phyloP scores from a whole-genome alignment of 768 basidiomycete species.

The Boletus sensibilis region DNA sequence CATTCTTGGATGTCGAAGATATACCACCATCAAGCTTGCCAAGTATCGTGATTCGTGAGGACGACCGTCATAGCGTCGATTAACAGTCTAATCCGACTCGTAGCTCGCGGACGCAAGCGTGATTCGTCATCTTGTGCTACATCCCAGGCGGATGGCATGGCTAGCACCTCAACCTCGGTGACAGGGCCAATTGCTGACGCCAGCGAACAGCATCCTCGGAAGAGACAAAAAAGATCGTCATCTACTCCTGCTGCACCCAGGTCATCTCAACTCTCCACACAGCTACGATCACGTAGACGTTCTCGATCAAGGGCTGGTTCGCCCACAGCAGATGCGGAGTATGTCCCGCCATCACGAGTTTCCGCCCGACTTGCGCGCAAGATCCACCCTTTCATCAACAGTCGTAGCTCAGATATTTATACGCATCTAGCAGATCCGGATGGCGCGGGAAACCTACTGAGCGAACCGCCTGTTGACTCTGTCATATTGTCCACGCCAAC shows the following conservation, averaged over 20 bases:
- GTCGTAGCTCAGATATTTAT: conserved; percentile 29
- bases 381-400: conserved; percentile 13
- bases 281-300: conserved; percentile 11
- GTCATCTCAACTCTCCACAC: conserved; percentile 11
- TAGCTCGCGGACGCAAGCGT: conserved; percentile 24
- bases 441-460: conserved; percentile 7
- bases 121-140: neutral
- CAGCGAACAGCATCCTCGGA: conserved; percentile 13
- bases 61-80: neutral
- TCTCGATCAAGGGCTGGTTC: conserved; percentile 21
- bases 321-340: conserved; percentile 4
- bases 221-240: conserved; percentile 21
- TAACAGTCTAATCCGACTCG: conserved; percentile 1
- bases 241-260: conserved; percentile 18
- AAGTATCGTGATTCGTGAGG: conserved; percentile 14
- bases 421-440: conserved; percentile 26
- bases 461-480: conserved; percentile 3
- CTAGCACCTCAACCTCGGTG: neutral
- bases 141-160: neutral
- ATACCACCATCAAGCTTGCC: conserved; percentile 6
- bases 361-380: conserved; percentile 24
- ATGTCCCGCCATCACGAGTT: conserved; percentile 9
- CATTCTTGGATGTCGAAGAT: conserved; percentile 7
- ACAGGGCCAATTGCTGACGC: neutral
- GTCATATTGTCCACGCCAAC: neutral